Conservation (phyloP, 805 yeast genomes). For the Kregervanrija delftensis region DNA sequence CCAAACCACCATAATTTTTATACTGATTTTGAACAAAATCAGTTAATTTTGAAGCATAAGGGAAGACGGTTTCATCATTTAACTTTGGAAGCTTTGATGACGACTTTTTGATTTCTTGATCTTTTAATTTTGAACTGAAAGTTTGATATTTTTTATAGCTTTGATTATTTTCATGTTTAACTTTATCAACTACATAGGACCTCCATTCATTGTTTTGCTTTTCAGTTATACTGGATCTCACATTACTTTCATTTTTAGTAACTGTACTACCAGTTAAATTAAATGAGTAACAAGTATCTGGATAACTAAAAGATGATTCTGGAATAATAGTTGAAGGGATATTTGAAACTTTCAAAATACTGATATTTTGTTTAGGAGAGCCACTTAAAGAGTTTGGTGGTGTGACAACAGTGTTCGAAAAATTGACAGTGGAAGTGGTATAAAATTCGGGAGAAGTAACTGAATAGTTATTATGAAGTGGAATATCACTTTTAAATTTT, state of each 20-base stretch:
- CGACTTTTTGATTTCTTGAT: background rate
- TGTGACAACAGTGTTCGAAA: conserved; percentile 11
- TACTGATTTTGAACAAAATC: conserved; percentile 20
- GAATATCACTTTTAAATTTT: background rate
- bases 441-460: conserved; percentile 13
- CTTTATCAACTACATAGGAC: conserved; percentile 32
- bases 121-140: conserved; percentile 21
- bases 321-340: conserved; percentile 12
- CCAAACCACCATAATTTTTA: conserved; percentile 18
- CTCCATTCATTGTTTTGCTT: conserved; percentile 39
- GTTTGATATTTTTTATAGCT: conserved; percentile 33
- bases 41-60: conserved; percentile 16
- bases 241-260: conserved; percentile 22
- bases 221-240: conserved; percentile 24
- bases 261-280: conserved; percentile 19
- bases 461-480: conserved; percentile 6
- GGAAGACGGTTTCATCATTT: conserved; percentile 5
- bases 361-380: conserved; percentile 18
- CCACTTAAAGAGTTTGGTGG: conserved; percentile 23
- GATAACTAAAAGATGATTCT: conserved; percentile 22
- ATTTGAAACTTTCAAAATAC: conserved; percentile 14
- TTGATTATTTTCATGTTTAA: conserved; percentile 35
- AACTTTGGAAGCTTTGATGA: conserved; percentile 1
- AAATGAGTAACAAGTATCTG: conserved; percentile 32
- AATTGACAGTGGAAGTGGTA: conserved; percentile 1